Percentiles rank a stretch among this genome's conserved stretches.
Conservation (phyloP, 176 grass and related monocot genomes). For the Eremochloa ophiuroides region DNA sequence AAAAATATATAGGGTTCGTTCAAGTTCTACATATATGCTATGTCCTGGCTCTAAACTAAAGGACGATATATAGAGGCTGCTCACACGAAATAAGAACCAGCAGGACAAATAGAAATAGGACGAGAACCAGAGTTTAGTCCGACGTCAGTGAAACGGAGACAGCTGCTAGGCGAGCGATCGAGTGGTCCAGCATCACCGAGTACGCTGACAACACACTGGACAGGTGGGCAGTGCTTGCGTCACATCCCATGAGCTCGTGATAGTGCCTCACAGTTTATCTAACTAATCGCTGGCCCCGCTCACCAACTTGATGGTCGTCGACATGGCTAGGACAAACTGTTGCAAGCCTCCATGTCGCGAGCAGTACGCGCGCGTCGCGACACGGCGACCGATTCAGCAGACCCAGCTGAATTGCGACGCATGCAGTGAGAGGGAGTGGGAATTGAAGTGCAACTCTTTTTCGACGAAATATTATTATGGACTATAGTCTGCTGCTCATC, state of each 20-base stretch:
- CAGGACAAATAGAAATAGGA: slow-evolving; percentile 8
- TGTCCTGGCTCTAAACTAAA: neutral
- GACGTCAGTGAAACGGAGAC: neutral
- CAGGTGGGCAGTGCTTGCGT: slow-evolving; percentile 26
- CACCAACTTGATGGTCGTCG: neutral
- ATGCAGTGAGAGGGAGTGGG: too few species aligned
- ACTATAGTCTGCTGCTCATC: neutral
- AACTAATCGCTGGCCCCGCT: neutral
- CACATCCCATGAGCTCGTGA: slow-evolving; percentile 5
- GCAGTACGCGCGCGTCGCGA: neutral
- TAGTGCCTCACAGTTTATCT: neutral
- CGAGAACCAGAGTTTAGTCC: slow-evolving; percentile 19
- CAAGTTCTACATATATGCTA: neutral
- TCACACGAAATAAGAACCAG: neutral
- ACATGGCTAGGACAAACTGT: neutral
- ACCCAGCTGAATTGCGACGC: neutral
- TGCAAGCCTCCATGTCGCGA: neutral
- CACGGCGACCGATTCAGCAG: neutral
- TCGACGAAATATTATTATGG: neutral
- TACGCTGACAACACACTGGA: slow-evolving; percentile 17
- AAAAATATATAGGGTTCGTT: neutral
- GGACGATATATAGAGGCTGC: neutral
- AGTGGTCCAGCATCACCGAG: neutral
- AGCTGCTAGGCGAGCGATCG: neutral
- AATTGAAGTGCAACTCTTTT: neutral